Base-by-base conservation (phyloP, 805 yeast species). In the Zygosaccharomyces siamensis region DNA sequence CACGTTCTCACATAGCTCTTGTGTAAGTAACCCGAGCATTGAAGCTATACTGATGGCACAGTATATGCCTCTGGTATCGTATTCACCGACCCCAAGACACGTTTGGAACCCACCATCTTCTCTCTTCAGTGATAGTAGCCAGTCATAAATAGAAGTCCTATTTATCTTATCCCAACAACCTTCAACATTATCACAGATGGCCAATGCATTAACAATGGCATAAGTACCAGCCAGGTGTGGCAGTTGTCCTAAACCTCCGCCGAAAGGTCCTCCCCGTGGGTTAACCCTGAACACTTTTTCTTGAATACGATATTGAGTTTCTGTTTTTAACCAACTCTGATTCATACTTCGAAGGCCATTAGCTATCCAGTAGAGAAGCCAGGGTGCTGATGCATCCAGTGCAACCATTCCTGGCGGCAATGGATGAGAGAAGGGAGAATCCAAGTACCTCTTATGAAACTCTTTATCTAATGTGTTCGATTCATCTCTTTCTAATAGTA, bases 351-450 rank as follows among this genome's bases (percentile, higher is more conserved):
- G 56, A 39, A 74, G 57, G 0, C 83, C 73, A 61, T 88, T 89
- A 39, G 78, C 62, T 5, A 84, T 68, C 99, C 99, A 93, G 63
- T 86, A 92, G 1, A 86, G 50, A 60, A 92, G 69, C 98, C 98
- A 93, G 0, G 96, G 82, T 51, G 84, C 89, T n/a, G 93, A 86
- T 0, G 97, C 93, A 66, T 92, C 97, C 41, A 88, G 71, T 0
- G 76, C 75, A 3, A 66, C 61, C 63, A 76, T 84, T 7, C 64
- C 69, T 2, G 68, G 53, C 0, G 89, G 86, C 24, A 86, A 71
- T 14, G 74, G 69, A 8, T 66, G 61, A 7, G 62, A 56, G 21
- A 80, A 66, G 16, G 71, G 69, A n/a, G 60, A 49, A 18, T 69
- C 64, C 11, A 79, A 64, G 58, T 73, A 85, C 44, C 53, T 51